phyloP scores from a whole-genome alignment of 805 yeast species.

The Candida awuae region DNA sequence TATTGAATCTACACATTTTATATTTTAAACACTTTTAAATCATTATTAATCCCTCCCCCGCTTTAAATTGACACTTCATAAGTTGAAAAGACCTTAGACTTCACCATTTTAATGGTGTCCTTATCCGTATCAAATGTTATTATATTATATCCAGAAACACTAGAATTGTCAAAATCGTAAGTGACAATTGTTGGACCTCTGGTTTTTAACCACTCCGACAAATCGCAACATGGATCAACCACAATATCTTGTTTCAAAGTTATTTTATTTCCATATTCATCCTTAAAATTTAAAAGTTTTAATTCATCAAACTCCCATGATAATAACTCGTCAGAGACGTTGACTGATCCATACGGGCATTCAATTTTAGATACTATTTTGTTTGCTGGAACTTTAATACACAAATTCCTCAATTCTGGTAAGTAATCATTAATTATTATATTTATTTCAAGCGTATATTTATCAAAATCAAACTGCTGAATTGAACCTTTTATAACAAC shows the following conservation, averaged over 20 bases:
- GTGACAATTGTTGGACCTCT: background rate
- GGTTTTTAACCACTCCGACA: conserved; percentile 1
- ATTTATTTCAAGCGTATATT: background rate
- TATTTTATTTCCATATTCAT: background rate
- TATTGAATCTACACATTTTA: background rate
- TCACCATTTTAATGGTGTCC: background rate
- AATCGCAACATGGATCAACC: background rate
- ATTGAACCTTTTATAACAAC: background rate
- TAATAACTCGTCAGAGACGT: too few relatives aligned
- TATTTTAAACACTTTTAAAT: background rate
- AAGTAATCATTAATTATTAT: background rate
- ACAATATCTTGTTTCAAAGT: background rate
- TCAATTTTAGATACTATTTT: background rate
- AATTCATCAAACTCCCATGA: background rate
- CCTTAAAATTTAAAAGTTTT: background rate
- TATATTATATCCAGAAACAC: background rate
- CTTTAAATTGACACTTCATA: background rate
- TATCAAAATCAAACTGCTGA: background rate
- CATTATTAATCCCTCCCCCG: background rate
- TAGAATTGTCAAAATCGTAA: background rate
- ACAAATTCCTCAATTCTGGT: background rate
- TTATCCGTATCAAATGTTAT: conserved; percentile 1
- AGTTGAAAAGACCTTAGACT: background rate
- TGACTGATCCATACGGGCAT: too few relatives aligned
- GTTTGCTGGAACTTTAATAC: background rate